Conservation (phyloP, 257 asterid species). For the Capsicum rhomboideum region DNA sequence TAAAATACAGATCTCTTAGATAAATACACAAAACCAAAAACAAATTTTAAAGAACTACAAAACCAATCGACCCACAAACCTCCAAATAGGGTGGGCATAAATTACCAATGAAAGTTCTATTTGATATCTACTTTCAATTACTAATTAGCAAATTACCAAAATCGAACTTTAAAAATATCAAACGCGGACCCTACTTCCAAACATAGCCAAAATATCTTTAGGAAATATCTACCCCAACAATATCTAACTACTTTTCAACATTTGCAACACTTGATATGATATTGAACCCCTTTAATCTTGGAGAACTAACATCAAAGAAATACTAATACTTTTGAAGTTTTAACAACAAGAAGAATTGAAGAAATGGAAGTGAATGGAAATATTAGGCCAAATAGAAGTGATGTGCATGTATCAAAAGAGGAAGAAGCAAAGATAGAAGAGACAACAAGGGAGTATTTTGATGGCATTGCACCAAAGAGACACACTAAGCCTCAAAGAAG, state of each 20-base stretch:
- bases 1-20: not conserved
- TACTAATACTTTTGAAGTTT: not conserved
- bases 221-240: not conserved
- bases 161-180: too few relatives aligned
- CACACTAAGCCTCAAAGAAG: constrained; percentile 94
- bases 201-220: not conserved
- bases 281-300: not conserved
- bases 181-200: not conserved
- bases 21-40: too few relatives aligned
- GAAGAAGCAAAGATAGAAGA: constrained; percentile 64
- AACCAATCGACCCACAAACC: too few relatives aligned
- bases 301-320: not conserved
- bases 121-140: too few relatives aligned
- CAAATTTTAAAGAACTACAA: not conserved
- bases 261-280: not conserved
- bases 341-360: not conserved
- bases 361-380: not conserved
- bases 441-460: constrained; percentile 55
- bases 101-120: too few relatives aligned
- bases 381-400: constrained; percentile 62
- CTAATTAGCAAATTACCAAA: too few relatives aligned
- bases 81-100: too few relatives aligned
- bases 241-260: not conserved
- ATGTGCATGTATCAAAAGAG: constrained; percentile 47
- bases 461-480: constrained; percentile 66